Percentiles rank a stretch among this genome's conserved stretches.
phyloP scores from a whole-genome alignment of 768 basidiomycete species.

The Boletus tomentosulus region DNA sequence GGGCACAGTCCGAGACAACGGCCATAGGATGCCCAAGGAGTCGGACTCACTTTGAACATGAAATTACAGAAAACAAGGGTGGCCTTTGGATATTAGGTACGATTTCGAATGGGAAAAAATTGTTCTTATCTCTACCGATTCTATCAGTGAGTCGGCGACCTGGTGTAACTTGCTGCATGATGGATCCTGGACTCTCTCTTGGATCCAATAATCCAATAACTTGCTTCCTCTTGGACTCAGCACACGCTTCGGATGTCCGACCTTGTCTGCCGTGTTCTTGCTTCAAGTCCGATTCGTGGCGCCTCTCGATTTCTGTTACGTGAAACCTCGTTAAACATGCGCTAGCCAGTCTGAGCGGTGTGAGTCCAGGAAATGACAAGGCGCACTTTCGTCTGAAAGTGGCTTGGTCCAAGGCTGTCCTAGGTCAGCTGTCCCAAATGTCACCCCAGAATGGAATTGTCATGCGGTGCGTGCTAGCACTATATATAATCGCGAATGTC shows the following conservation, averaged over 20 bases:
- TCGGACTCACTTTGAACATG: too few relatives aligned
- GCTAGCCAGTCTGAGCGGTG: not conserved
- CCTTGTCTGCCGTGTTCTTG: too few relatives aligned
- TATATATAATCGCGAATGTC: constrained; percentile 11
- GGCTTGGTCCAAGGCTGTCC: constrained; percentile 1
- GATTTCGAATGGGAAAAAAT: too few relatives aligned
- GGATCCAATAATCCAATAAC: not conserved
- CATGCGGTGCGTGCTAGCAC: constrained; percentile 13
- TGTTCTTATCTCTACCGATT: not conserved
- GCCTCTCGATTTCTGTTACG: not conserved
- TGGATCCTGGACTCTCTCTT: not conserved
- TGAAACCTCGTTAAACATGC: too few relatives aligned
- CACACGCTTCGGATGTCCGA: not conserved
- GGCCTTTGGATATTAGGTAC: too few relatives aligned
- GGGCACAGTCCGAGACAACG: not conserved
- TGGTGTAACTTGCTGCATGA: not conserved
- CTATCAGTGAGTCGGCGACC: too few relatives aligned
- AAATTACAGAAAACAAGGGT: too few relatives aligned
- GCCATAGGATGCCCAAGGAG: too few relatives aligned
- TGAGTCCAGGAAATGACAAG: not conserved
- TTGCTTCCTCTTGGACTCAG: too few relatives aligned
- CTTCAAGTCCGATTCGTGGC: not conserved
- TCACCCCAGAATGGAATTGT: constrained; percentile 20
- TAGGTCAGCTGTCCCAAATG: constrained; percentile 14
- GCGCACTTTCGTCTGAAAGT: not conserved